A percentile compares a stretch with the other conserved stretches of the same genome.
Evolutionary conservation across 148 eudicot genomes (phyloP).

Genomic region (Rhododendron vialii): DNA sequence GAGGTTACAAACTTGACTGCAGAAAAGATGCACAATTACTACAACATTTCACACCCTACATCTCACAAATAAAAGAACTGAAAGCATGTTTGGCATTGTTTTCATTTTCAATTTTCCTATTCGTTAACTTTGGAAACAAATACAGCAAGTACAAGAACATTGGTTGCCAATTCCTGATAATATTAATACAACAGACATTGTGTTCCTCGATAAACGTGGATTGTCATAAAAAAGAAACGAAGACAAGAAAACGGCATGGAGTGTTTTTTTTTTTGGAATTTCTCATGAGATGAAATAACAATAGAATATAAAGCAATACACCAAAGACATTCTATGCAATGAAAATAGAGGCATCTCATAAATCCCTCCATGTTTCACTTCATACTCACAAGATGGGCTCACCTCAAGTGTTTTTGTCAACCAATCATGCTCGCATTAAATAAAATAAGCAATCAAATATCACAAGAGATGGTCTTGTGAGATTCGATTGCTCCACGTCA

Average conservation of each 20-base stretch:
- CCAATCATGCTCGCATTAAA: neutral
- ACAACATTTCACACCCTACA: neutral
- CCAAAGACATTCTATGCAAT: neutral
- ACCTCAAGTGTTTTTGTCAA: neutral
- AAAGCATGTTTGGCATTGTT: neutral
- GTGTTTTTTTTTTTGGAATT: neutral
- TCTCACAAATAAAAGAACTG: neutral
- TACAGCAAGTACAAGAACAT: neutral
- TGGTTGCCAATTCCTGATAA: neutral
- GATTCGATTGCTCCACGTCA: neutral
- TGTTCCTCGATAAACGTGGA: neutral
- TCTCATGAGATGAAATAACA: neutral
- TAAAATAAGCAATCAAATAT: neutral
- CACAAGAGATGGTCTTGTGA: neutral
- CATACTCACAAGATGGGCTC: neutral
- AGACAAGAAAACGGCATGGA: neutral
- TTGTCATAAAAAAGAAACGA: neutral
- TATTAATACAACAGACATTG: neutral
- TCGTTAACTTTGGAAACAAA: neutral
- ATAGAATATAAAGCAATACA: neutral
- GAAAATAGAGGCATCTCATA: neutral
- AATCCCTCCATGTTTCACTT: neutral
- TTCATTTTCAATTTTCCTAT: neutral
- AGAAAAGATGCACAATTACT: neutral
- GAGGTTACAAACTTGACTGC: conserved; percentile 37